Percentiles rank a stretch among this genome's conserved stretches.
These are phyloP conservation scores for Talaromyces borbonicus DNA, from an alignment of 495 filamentous ascomycete genomes.

Conservation along the genomic window DNA sequence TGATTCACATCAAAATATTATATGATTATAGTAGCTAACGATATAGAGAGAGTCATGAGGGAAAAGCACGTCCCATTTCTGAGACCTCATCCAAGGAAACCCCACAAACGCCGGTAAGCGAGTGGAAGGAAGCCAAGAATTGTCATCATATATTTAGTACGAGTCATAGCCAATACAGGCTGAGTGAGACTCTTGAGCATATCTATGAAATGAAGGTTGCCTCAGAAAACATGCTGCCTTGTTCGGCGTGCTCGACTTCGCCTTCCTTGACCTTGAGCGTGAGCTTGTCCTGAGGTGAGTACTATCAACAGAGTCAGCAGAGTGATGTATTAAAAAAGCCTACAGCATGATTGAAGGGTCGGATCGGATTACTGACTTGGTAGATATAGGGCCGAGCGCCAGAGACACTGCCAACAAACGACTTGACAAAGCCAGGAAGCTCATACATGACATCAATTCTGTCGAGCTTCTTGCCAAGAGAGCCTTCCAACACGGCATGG, in stretches of 20 bases:
- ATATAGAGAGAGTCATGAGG: background rate
- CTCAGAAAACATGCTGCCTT: constrained; percentile 71
- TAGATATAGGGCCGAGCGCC: constrained; percentile 97
- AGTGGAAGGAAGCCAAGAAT: background rate
- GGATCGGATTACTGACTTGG: constrained; percentile 48
- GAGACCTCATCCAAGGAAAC: background rate
- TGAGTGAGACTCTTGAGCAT: constrained; percentile 2
- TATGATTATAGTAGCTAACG: background rate
- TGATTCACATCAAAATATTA: too few relatives aligned
- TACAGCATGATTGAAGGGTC: background rate
- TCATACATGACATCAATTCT: constrained; percentile 94
- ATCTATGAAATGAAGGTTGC: constrained; percentile 79
- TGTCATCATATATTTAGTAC: background rate
- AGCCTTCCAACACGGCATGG: constrained; percentile 56
- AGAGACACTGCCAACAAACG: constrained; percentile 72
- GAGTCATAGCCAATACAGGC: background rate
- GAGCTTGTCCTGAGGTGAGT: constrained; percentile 49
- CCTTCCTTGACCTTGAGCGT: constrained; percentile 75
- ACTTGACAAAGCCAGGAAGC: constrained; percentile 90
- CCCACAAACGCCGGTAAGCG: constrained; percentile 1
- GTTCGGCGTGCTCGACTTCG: constrained; percentile 62
- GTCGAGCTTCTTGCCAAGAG: constrained; percentile 62
- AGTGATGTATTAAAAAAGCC: background rate
- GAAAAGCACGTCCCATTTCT: background rate
- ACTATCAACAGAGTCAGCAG: constrained; percentile 34